These are phyloP conservation scores for Sphagnum magellanicum DNA, from an alignment of 228 moss, liverwort and hornwort genomes.

Conservation along the genomic window DNA sequence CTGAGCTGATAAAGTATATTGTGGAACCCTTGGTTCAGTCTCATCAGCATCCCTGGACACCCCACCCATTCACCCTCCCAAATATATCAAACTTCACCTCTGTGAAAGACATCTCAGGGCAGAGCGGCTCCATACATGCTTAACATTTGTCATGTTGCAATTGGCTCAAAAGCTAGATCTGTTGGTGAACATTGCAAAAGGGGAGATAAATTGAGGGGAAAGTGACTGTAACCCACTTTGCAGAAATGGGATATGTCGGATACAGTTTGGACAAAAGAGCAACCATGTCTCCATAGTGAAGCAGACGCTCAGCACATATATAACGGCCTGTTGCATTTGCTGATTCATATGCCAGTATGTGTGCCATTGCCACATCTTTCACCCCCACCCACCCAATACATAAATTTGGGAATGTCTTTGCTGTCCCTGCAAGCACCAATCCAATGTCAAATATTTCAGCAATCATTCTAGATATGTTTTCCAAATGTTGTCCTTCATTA, in stretches of 20 bases:
- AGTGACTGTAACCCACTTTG: conserved; percentile 16
- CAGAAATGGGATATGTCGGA: conserved; percentile 9
- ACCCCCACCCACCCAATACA: conserved; percentile 14
- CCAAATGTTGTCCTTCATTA: no score
- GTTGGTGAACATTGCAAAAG: background rate
- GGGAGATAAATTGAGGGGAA: background rate
- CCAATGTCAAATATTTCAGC: background rate
- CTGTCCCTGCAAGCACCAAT: conserved; percentile 8
- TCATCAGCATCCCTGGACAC: conserved; percentile 34
- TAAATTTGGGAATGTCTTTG: conserved; percentile 13
- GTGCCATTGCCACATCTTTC: conserved; percentile 18
- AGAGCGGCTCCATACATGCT: background rate
- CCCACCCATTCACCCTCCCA: background rate
- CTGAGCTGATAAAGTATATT: conserved; percentile 15
- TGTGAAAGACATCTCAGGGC: background rate
- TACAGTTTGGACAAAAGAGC: conserved; percentile 1
- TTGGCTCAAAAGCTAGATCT: background rate
- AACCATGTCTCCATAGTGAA: conserved; percentile 1
- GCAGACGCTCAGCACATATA: conserved; percentile 1
- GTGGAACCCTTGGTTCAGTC: conserved; percentile 2
- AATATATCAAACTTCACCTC: background rate
- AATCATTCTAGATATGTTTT: background rate
- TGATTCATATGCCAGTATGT: conserved; percentile 23
- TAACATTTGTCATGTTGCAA: background rate
- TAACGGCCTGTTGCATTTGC: conserved; percentile 13